Evolutionary conservation across 352 stramenopile genomes (phyloP).

Genomic region (Phytophthora ohioensis): DNA sequence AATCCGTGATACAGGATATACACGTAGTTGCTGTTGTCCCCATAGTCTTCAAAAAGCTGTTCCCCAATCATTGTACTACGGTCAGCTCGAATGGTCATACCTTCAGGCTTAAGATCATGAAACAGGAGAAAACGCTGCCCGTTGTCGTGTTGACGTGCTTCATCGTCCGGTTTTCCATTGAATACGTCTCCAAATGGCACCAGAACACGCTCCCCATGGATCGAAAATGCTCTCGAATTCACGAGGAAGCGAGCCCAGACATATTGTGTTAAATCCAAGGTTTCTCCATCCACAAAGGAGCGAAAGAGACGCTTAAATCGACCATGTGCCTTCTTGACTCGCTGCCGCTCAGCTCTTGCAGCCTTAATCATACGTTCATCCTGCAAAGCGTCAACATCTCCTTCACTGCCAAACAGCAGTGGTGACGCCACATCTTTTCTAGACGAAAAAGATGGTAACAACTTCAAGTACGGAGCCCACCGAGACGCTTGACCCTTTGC

Average conservation of each 20-base stretch:
- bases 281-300: constrained; percentile 17
- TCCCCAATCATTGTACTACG: constrained; percentile 34
- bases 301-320: constrained; percentile 62
- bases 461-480: constrained; percentile 65
- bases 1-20: constrained; percentile 94
- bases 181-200: constrained; percentile 92
- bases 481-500: constrained; percentile 45
- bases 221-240: constrained; percentile 83
- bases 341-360: constrained; percentile 36
- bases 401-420: constrained; percentile 45
- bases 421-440: constrained; percentile 37
- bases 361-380: constrained; percentile 54
- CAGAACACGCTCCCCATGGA: constrained; percentile 73
- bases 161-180: constrained; percentile 69
- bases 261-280: constrained; percentile 36
- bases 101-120: constrained; percentile 50
- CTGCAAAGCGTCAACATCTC: constrained; percentile 48
- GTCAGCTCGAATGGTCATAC: constrained; percentile 77
- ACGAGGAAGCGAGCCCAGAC: constrained; percentile 66
- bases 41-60: constrained; percentile 96
- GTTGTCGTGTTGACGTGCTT: constrained; percentile 41
- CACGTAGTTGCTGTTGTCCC: constrained; percentile 93
- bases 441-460: constrained; percentile 45
- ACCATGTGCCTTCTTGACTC: constrained; percentile 40
- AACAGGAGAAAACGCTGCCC: constrained; percentile 70